A percentile compares a stretch with the other conserved stretches of the same genome.
Conservation (phyloP, 495 filamentous ascomycete genomes). For the Hypoxylon intermedium region DNA sequence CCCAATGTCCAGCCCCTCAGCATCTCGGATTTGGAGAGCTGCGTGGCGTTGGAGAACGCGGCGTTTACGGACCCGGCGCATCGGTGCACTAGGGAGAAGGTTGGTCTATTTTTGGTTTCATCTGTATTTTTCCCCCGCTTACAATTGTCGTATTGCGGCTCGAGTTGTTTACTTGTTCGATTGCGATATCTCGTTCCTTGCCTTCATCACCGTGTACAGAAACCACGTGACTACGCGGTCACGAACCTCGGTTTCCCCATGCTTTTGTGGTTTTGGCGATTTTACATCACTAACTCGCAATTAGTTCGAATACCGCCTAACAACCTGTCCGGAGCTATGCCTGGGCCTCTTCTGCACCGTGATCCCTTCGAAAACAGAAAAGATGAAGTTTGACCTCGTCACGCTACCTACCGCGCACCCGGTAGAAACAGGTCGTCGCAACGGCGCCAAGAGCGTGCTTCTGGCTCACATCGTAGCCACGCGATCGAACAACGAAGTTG, state of each 20-base stretch:
- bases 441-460: conserved; percentile 66
- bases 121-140: not conserved
- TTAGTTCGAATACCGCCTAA: conserved; percentile 84
- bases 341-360: conserved; percentile 79
- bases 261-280: no score
- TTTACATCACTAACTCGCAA: conserved; percentile 9
- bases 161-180: not conserved
- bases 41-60: conserved; percentile 74
- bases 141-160: not conserved
- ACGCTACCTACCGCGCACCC: conserved; percentile 55
- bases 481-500: conserved; percentile 61
- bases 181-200: conserved; percentile 7
- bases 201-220: conserved; percentile 9
- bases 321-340: conserved; percentile 76
- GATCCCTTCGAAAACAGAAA: conserved; percentile 47
- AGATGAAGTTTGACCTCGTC: conserved; percentile 53
- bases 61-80: conserved; percentile 74
- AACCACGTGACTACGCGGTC: not conserved
- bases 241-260: not conserved
- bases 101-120: conserved; percentile 47
- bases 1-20: conserved; percentile 77
- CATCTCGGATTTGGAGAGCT: conserved; percentile 76
- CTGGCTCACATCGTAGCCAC: conserved; percentile 84
- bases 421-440: conserved; percentile 55
- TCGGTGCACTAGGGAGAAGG: conserved; percentile 81